phyloP scores from a whole-genome alignment of 371 early-diverging fungal species.

The Sporodiniella umbellata region DNA sequence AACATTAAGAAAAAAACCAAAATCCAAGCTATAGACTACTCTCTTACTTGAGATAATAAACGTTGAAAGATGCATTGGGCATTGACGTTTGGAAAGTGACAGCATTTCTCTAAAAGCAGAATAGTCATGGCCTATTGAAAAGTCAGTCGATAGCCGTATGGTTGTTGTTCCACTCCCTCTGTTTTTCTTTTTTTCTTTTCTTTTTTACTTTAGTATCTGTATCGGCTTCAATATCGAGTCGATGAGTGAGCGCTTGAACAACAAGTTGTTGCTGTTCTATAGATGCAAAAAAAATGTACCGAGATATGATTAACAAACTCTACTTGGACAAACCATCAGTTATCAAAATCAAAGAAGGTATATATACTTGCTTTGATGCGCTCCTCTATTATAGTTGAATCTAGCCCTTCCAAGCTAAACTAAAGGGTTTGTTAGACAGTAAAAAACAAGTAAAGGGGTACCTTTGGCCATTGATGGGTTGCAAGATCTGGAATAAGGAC shows the following conservation, averaged over 20 bases:
- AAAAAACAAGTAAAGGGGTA: neutral
- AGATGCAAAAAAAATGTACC: constrained; percentile 9
- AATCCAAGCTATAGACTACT: too few species aligned
- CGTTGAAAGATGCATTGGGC: constrained; percentile 4
- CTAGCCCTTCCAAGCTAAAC: constrained; percentile 3
- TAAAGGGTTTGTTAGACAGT: too few species aligned
- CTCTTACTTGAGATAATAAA: constrained; percentile 18
- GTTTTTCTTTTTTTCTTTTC: neutral
- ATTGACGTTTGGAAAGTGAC: constrained; percentile 21
- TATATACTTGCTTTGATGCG: constrained; percentile 13
- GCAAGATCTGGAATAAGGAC: constrained; percentile 96
- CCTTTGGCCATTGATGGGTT: constrained; percentile 3
- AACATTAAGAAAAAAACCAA: neutral
- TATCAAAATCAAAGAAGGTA: too few species aligned
- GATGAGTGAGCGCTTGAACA: constrained; percentile 5
- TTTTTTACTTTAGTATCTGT: constrained; percentile 19
- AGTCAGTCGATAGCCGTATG: too few species aligned
- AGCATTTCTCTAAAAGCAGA: constrained; percentile 20
- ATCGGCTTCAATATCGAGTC: constrained; percentile 14
- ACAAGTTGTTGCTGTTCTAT: constrained; percentile 17
- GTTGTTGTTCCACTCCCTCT: too few species aligned
- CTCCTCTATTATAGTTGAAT: constrained; percentile 11
- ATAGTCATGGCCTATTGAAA: constrained; percentile 21
- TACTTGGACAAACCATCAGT: too few species aligned
- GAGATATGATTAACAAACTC: constrained; percentile 16